These are phyloP conservation scores for Mrakia blollopis DNA, from an alignment of 768 basidiomycete genomes.

Conservation along the genomic window DNA sequence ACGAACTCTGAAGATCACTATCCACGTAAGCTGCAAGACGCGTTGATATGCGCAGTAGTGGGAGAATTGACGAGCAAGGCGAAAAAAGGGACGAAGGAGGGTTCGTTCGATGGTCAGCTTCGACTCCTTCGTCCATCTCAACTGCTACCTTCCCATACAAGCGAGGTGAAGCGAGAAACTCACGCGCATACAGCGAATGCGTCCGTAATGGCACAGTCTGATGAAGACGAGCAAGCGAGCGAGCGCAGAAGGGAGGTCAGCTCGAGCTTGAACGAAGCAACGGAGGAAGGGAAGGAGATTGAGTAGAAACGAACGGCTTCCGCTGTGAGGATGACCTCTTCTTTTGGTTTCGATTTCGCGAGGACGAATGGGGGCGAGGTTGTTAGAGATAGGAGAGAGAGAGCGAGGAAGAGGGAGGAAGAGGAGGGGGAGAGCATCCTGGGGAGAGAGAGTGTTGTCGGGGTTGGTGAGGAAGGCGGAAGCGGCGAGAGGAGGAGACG, in stretches of 20 bases:
- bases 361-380: background rate
- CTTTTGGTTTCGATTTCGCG: conserved; percentile 2
- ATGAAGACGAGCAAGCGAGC: no score
- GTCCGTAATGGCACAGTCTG: conserved; percentile 32
- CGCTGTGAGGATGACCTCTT: conserved; percentile 12
- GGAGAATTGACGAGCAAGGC: no score
- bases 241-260: background rate
- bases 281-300: background rate
- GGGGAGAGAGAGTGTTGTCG: no score
- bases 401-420: background rate
- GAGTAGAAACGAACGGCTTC: conserved; percentile 17
- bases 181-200: conserved; percentile 31
- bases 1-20: conserved; percentile 27
- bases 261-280: no score
- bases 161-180: conserved; percentile 12
- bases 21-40: conserved; percentile 26
- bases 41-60: background rate
- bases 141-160: no score
- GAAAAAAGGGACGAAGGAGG: background rate
- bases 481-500: no score
- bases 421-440: background rate
- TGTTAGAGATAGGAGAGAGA: background rate
- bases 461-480: no score
- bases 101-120: background rate
- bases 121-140: background rate